These are phyloP conservation scores for Cucumis sativus DNA, from an alignment of 306 rosid genomes.

Conservation along the genomic window DNA sequence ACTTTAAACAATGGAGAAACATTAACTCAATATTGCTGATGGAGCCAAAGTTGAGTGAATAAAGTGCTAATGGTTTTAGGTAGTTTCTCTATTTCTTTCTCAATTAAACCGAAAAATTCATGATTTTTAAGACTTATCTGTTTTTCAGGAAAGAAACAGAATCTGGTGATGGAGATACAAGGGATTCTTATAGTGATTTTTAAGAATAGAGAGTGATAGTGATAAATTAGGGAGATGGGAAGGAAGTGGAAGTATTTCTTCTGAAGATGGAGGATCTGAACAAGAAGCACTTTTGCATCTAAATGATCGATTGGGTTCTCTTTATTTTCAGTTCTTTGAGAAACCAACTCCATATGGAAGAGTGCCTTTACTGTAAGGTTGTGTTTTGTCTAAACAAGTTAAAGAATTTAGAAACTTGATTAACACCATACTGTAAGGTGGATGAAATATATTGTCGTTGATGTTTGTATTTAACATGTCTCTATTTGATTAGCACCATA, in stretches of 20 bases:
- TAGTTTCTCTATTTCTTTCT: background rate
- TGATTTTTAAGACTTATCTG: background rate
- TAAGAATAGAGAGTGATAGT: slow-evolving; percentile 50
- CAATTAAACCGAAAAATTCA: background rate
- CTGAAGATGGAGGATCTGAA: slow-evolving; percentile 78
- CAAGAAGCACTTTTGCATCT: slow-evolving; percentile 38
- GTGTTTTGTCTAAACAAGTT: too few relatives aligned
- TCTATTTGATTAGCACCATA: too few relatives aligned
- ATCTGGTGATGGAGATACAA: slow-evolving; percentile 59
- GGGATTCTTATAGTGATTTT: slow-evolving; percentile 68
- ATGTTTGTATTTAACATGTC: too few relatives aligned
- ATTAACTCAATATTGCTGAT: slow-evolving; percentile 82
- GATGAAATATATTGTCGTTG: too few relatives aligned
- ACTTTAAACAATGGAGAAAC: slow-evolving; percentile 51
- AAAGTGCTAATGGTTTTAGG: slow-evolving; percentile 70
- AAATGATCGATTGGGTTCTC: slow-evolving; percentile 63
- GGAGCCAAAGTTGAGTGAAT: too few relatives aligned
- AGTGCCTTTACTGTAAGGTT: slow-evolving; percentile 90
- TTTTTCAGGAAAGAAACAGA: slow-evolving; percentile 55
- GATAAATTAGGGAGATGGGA: slow-evolving; percentile 85
- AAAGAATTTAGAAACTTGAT: too few relatives aligned
- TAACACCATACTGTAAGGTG: too few relatives aligned
- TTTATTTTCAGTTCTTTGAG: slow-evolving; percentile 74
- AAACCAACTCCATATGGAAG: slow-evolving; percentile 90
- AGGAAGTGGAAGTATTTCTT: slow-evolving; percentile 62